phyloP scores from a whole-genome alignment of 176 grass and related monocot species.

The Juncus inflexus region DNA sequence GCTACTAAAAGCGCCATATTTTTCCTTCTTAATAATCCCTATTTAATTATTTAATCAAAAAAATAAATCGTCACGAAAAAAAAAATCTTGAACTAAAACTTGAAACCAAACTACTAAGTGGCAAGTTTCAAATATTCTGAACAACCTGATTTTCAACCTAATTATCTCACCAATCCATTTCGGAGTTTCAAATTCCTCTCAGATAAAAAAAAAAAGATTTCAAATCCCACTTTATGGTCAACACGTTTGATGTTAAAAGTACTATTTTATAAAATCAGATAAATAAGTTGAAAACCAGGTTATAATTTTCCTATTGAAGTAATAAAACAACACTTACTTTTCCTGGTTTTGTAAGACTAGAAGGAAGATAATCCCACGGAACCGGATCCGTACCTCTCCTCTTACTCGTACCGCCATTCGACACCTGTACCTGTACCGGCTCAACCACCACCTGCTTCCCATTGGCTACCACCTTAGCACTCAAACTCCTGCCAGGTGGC shows the following conservation, averaged over 20 bases:
- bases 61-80: background rate
- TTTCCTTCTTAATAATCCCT: constrained; percentile 85
- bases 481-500: constrained; percentile 18
- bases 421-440: background rate
- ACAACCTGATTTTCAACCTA: no score
- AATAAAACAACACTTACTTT: constrained; percentile 48
- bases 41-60: constrained; percentile 30
- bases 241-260: no score
- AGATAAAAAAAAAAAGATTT: no score
- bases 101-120: no score
- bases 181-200: no score
- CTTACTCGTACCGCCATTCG: constrained; percentile 32
- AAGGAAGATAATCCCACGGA: constrained; percentile 87
- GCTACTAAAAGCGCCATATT: constrained; percentile 81
- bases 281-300: constrained; percentile 1
- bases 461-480: constrained; percentile 12
- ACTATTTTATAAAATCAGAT: background rate
- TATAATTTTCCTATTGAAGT: no score
- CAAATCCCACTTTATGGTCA: no score
- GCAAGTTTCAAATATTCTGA: no score
- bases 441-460: constrained; percentile 13
- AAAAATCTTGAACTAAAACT: background rate
- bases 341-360: constrained; percentile 63
- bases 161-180: no score
- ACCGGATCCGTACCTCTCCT: constrained; percentile 60